A percentile compares a stretch with the other conserved stretches of the same genome.
Evolutionary conservation across 768 basidiomycete species (phyloP).

Genomic region (Pluteus cervinus): DNA sequence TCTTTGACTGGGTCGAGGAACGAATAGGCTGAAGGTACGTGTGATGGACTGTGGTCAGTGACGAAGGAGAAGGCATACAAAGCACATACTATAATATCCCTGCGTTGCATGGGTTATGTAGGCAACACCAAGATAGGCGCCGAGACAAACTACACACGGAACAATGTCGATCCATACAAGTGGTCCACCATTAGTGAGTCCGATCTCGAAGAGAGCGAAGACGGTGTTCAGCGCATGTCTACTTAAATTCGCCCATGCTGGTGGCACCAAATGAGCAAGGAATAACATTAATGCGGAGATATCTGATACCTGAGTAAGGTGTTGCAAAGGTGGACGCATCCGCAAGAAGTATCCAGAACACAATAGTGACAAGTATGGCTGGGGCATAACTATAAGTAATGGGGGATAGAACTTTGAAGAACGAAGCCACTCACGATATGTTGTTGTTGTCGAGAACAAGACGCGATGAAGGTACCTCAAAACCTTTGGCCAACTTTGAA

Average conservation of each 20-base stretch:
- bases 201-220: conserved; percentile 53
- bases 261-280: neutral
- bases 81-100: conserved; percentile 55
- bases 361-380: conserved; percentile 62
- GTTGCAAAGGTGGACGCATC: conserved; percentile 33
- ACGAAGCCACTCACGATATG: conserved; percentile 44
- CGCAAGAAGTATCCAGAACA: conserved; percentile 56
- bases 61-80: conserved; percentile 1
- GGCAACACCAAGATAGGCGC: conserved; percentile 55
- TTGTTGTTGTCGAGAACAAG: conserved; percentile 42
- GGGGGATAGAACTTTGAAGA: conserved; percentile 4
- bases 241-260: conserved; percentile 57
- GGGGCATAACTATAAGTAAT: neutral
- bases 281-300: neutral
- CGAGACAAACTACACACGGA: conserved; percentile 43
- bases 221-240: conserved; percentile 54
- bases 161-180: conserved; percentile 47
- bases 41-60: neutral
- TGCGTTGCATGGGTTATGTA: conserved; percentile 60
- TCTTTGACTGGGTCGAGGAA: conserved; percentile 54
- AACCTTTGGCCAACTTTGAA: conserved; percentile 52
- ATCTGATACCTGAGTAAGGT: conserved; percentile 29
- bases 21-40: conserved; percentile 40
- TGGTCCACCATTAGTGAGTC: conserved; percentile 46
- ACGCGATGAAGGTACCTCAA: conserved; percentile 54